Evolutionary conservation across 768 basidiomycete species (phyloP).

Genomic region (Leccinellum luteum): DNA sequence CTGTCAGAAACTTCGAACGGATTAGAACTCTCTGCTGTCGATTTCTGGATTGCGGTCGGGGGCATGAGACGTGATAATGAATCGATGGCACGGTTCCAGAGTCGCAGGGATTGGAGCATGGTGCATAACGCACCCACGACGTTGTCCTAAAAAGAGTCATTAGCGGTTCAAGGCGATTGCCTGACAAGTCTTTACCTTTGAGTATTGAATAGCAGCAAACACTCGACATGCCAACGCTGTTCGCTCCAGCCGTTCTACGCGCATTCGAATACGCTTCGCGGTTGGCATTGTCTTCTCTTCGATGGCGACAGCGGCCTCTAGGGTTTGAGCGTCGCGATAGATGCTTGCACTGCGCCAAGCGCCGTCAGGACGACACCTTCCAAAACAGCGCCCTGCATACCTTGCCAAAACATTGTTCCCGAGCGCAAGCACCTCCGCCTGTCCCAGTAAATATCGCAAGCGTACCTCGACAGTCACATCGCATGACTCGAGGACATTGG

Average conservation of each 20-base stretch:
- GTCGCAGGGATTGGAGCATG: conserved; percentile 65
- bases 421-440: conserved; percentile 62
- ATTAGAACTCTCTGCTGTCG: conserved; percentile 39
- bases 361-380: neutral
- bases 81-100: conserved; percentile 81
- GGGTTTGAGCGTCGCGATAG: conserved; percentile 58
- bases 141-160: conserved; percentile 49
- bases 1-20: conserved; percentile 53
- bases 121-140: conserved; percentile 52
- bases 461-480: conserved; percentile 50
- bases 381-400: conserved; percentile 34
- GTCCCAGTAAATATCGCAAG: conserved; percentile 57
- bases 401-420: conserved; percentile 58
- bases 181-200: conserved; percentile 43
- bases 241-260: conserved; percentile 60
- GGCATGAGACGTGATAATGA: conserved; percentile 56
- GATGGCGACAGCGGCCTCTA: conserved; percentile 41
- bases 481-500: conserved; percentile 43
- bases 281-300: conserved; percentile 51
- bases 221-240: conserved; percentile 71
- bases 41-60: conserved; percentile 21
- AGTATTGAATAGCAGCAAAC: conserved; percentile 65
- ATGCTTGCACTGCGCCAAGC: conserved; percentile 38
- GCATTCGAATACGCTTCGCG: conserved; percentile 53
- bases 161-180: neutral